Evolutionary conservation across 768 basidiomycete genomes (phyloP).

Genomic region (Amanita fuliginea): DNA sequence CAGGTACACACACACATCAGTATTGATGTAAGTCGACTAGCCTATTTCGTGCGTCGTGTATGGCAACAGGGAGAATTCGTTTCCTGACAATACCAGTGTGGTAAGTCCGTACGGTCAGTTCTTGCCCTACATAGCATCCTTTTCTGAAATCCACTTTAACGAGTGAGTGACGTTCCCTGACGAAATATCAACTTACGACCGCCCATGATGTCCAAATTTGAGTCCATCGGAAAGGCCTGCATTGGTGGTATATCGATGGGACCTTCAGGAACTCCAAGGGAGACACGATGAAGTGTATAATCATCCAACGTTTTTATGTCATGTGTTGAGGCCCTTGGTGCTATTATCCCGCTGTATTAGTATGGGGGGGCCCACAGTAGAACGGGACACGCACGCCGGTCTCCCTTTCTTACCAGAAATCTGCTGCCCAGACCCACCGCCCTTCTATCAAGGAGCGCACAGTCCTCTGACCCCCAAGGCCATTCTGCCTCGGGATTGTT

Average conservation of each 20-base stretch:
- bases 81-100: constrained; percentile 90
- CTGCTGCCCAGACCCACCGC: constrained; percentile 74
- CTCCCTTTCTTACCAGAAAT: constrained; percentile 57
- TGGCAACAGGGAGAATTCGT: constrained; percentile 71
- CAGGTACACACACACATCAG: background rate
- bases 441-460: constrained; percentile 48
- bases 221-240: constrained; percentile 87
- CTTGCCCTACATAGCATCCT: constrained; percentile 97
- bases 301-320: constrained; percentile 40
- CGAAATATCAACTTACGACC: constrained; percentile 48
- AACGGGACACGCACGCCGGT: constrained; percentile 47
- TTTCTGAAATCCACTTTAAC: constrained; percentile 82
- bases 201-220: constrained; percentile 91
- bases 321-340: constrained; percentile 37
- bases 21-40: constrained; percentile 12
- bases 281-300: constrained; percentile 71
- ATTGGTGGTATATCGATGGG: constrained; percentile 61
- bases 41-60: constrained; percentile 31
- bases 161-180: constrained; percentile 7
- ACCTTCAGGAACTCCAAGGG: constrained; percentile 86
- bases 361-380: background rate
- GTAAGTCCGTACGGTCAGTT: constrained; percentile 92
- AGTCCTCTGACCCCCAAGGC: constrained; percentile 53
- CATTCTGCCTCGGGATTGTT: constrained; percentile 23
- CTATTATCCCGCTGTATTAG: constrained; percentile 27